Base-by-base conservation (phyloP, 257 asterid species). In the Plantago ovata region DNA sequence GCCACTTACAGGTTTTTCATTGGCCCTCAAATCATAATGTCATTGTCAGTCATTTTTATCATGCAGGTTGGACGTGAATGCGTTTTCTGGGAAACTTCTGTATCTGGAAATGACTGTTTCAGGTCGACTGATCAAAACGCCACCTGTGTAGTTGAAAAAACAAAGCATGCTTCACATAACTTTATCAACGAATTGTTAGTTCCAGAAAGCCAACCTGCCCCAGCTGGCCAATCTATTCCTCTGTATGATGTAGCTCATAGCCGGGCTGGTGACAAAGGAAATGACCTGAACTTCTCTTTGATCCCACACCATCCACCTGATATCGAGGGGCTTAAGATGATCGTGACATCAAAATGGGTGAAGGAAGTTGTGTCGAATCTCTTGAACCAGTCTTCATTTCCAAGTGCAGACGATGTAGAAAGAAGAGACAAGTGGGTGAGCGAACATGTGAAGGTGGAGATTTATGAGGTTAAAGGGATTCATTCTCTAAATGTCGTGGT, bases 211-310 rank as follows among this genome's bases (percentile, higher is more conserved):
- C 66, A 47, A 15, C 71, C 87, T 22, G 89, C 95, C 53, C 87
- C 87, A 8, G 74, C 85, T 42, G 81, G 81, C 65, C 72, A 64
- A 77, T 75, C 63, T 74, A 73, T 84, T 66, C 73, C 85, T 28
- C 81, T 93, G 51, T 89, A 84, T 45, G 76, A 81, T 1, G 74
- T 81, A 11, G 96, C 96, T 41, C 97, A 89, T 54, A 77, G 95
- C 87, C 64, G 97, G 73, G 85, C 90, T 0, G 98, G 98, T 42
- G 98, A 86, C 70, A 93, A 93, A 72, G 98, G 95, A 69, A 81
- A 88, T 33, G 95, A 88, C 65, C 32, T 86, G 38, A 89, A 86
- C 84, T 82, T 89, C 63, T 93, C 98, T 55, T 45, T 93, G 43
- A 86, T 93, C 57, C 98, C 98, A 9, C 86, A 93, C 66, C 81